Conservation (phyloP, 495 filamentous ascomycete species). For the Aspergillus asperescens region DNA sequence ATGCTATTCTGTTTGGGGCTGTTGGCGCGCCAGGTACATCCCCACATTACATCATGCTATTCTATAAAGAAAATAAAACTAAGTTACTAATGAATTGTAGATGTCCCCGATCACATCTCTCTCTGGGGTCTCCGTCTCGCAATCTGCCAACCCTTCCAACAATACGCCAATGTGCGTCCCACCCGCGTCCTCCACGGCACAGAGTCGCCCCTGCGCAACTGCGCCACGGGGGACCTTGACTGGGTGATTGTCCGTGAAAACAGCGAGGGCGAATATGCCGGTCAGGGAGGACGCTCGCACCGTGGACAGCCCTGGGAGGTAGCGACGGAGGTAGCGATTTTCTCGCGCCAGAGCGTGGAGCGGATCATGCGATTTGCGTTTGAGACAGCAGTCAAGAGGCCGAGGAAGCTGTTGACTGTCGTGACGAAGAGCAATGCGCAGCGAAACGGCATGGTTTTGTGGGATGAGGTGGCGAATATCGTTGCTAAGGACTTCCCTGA, state of each 20-base stretch:
- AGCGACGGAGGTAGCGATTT: constrained; percentile 51
- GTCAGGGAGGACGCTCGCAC: constrained; percentile 52
- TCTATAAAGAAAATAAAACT: neutral
- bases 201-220: constrained; percentile 44
- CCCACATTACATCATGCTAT: neutral
- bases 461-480: constrained; percentile 48
- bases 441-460: constrained; percentile 53
- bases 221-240: constrained; percentile 40
- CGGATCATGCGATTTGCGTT: constrained; percentile 54
- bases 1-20: constrained; percentile 54
- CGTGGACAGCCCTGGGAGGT: constrained; percentile 46
- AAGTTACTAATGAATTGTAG: constrained; percentile 23
- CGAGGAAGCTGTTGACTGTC: constrained; percentile 48
- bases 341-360: constrained; percentile 49
- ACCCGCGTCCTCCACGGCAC: constrained; percentile 47
- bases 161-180: constrained; percentile 54
- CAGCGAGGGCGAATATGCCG: constrained; percentile 54
- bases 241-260: constrained; percentile 58
- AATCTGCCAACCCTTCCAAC: constrained; percentile 51
- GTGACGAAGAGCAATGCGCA: constrained; percentile 58
- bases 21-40: constrained; percentile 49
- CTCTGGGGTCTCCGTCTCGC: constrained; percentile 52
- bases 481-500: constrained; percentile 49
- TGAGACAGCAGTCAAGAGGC: constrained; percentile 43
- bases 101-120: constrained; percentile 54